Percentiles rank a stretch among this genome's conserved stretches.
phyloP scores from a whole-genome alignment of 2,329 filamentous ascomycete species.

The Colletotrichum tabaci region DNA sequence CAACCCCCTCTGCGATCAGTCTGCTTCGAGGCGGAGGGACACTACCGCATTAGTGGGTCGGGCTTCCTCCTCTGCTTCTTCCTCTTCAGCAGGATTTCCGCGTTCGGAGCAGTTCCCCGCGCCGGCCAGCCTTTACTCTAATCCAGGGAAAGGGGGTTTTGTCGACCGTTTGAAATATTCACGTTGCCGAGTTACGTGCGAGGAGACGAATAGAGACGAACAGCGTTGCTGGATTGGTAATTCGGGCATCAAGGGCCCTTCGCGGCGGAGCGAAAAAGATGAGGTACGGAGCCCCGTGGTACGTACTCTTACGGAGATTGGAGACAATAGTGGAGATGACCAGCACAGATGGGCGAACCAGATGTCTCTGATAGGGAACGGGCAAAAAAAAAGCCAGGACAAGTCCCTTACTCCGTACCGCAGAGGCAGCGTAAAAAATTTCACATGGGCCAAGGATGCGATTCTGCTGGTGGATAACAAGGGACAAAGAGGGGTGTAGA shows the following conservation, averaged over 20 bases:
- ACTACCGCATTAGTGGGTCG: constrained; percentile 6
- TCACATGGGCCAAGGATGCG: constrained; percentile 45
- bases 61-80: neutral
- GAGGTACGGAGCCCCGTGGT: constrained; percentile 34
- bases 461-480: constrained; percentile 40
- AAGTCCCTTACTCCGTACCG: constrained; percentile 4
- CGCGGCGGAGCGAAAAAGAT: constrained; percentile 36
- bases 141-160: neutral
- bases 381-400: constrained; percentile 17
- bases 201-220: neutral
- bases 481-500: constrained; percentile 26
- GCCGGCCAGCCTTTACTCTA: neutral
- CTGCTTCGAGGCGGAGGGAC: constrained; percentile 15
- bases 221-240: constrained; percentile 30
- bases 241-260: constrained; percentile 35
- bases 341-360: neutral
- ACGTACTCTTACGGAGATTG: constrained; percentile 31
- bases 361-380: constrained; percentile 25
- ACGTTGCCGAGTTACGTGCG: neutral
- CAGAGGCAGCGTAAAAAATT: constrained; percentile 34
- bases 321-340: constrained; percentile 20
- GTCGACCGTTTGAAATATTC: too few species aligned
- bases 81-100: neutral
- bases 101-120: neutral
- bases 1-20: neutral